These are phyloP conservation scores for Sclerotiophoma versabilis DNA, from an alignment of 2,329 filamentous ascomycete genomes.

Conservation along the genomic window DNA sequence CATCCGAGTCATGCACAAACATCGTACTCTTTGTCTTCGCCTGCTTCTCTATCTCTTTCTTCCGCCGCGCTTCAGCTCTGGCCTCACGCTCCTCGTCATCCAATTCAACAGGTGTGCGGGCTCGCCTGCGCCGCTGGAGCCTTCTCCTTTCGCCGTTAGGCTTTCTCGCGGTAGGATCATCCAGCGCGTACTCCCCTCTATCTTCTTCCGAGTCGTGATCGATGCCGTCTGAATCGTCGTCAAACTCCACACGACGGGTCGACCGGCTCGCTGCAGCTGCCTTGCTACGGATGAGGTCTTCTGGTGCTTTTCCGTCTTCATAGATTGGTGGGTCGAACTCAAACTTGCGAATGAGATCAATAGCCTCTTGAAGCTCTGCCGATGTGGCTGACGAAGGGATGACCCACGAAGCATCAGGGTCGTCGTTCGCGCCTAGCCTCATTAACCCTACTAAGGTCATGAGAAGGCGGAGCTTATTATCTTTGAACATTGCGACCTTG, in stretches of 20 bases:
- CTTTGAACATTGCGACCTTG: conserved; percentile 82
- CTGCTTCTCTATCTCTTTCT: conserved; percentile 78
- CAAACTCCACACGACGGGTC: conserved; percentile 65
- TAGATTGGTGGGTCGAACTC: conserved; percentile 81
- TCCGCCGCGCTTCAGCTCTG: conserved; percentile 66
- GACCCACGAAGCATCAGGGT: conserved; percentile 78
- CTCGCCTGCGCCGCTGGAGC: conserved; percentile 67
- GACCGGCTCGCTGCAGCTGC: conserved; percentile 53
- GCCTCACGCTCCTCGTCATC: conserved; percentile 67
- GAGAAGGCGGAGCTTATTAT: conserved; percentile 83
- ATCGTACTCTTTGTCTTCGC: conserved; percentile 83
- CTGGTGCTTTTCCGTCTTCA: conserved; percentile 76
- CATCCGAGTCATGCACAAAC: conserved; percentile 83
- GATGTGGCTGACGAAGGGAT: conserved; percentile 72
- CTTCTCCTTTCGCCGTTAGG: conserved; percentile 61
- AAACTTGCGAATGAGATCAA: conserved; percentile 77
- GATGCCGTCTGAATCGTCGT: conserved; percentile 72
- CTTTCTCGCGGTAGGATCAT: conserved; percentile 68
- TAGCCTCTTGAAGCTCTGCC: conserved; percentile 69
- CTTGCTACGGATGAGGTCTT: conserved; percentile 80
- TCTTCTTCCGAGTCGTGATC: conserved; percentile 62
- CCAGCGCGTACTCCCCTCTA: conserved; percentile 70
- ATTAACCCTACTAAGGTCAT: conserved; percentile 78
- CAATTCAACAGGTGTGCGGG: conserved; percentile 62
- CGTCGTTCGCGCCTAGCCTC: conserved; percentile 71